These are phyloP conservation scores for Diaporthe caulivora DNA, from an alignment of 2,329 filamentous ascomycete species.

Conservation along the genomic window DNA sequence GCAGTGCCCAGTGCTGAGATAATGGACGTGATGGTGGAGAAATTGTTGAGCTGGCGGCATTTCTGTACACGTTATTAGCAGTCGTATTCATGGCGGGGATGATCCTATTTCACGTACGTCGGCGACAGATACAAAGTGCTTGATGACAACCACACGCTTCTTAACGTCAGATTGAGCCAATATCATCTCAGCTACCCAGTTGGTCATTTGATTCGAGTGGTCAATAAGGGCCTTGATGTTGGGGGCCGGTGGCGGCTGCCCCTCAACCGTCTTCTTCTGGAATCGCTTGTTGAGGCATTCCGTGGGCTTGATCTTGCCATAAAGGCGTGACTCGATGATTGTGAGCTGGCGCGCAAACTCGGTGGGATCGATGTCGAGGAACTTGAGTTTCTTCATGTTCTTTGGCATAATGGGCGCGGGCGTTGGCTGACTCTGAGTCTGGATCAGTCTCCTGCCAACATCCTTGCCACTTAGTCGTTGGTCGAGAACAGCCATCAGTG, in stretches of 20 bases:
- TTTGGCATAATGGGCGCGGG: conserved; percentile 94
- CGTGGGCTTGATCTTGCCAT: conserved; percentile 94
- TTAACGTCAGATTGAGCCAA: conserved; percentile 93
- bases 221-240: conserved; percentile 97
- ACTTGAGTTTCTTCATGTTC: conserved; percentile 99
- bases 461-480: conserved; percentile 91
- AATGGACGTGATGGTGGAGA: conserved; percentile 96
- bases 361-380: conserved; percentile 93
- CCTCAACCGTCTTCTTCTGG: conserved; percentile 92
- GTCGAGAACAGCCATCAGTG: conserved; percentile 88
- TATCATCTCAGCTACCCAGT: conserved; percentile 99
- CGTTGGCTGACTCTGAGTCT: conserved; percentile 85
- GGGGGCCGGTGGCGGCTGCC: conserved; percentile 85
- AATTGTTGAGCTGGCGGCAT: conserved; percentile 95
- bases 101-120: conserved; percentile 76
- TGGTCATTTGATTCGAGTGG: conserved; percentile 98
- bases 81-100: not conserved
- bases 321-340: conserved; percentile 94
- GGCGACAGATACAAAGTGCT: conserved; percentile 96
- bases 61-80: conserved; percentile 68
- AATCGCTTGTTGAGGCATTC: conserved; percentile 99
- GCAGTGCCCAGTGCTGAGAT: conserved; percentile 96
- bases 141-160: conserved; percentile 96
- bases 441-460: conserved; percentile 85
- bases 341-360: conserved; percentile 98